Evolutionary conservation across 2,329 filamentous ascomycete species (phyloP), one percentile per base, ranked within the genome.

Genomic region (Scopulariopsis brevicaulis): DNA sequence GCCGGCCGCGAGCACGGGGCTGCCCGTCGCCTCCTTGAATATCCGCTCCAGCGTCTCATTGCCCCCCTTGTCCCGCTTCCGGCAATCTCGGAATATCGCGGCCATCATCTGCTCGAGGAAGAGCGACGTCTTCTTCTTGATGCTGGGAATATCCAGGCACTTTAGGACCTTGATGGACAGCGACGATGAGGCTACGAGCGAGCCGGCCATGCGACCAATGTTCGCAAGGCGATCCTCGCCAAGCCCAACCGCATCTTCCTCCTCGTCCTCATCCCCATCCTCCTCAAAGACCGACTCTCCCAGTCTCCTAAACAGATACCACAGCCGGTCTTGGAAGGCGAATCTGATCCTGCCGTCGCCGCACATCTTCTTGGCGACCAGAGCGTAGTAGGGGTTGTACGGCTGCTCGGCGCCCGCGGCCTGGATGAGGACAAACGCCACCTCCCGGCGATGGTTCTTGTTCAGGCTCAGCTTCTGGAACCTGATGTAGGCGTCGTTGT

Each of bases 311-410:
- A 96, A 95, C 11, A 93, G 77, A 64, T 88, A 90, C 85, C 92
- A 96, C 1, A 97, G 75, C 8, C 86, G 83, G 65, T 93, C 91
- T 67, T 94, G 89, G 67, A 97, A 95, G 1, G 89, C 86, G 73
- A 93, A 93, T 61, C 84, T 83, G 63, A 95, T 79, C 64, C 85
- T 84, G 63, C 84, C 84, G 60, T 92, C 89, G 3, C 77, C 77
- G 66, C 91, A 95, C 10, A 96, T 78, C 62, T 86, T 85, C 54
- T 82, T 83, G 11, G 90, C 91, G 43, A 99, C 85, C 1, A 96
- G 76, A 0, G 89, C 89, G 68, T 99, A 99, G 73, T 96, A 99
- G 0, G 89, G 89, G 65, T 99, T 99, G 71, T 96, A 96, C 0
- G 79, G 78, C 59, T 86, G 78, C 72, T 97, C 94, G 3, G 87